Evolutionary conservation across 345 rosid species (phyloP).

Genomic region (Gossypium longicalyx): DNA sequence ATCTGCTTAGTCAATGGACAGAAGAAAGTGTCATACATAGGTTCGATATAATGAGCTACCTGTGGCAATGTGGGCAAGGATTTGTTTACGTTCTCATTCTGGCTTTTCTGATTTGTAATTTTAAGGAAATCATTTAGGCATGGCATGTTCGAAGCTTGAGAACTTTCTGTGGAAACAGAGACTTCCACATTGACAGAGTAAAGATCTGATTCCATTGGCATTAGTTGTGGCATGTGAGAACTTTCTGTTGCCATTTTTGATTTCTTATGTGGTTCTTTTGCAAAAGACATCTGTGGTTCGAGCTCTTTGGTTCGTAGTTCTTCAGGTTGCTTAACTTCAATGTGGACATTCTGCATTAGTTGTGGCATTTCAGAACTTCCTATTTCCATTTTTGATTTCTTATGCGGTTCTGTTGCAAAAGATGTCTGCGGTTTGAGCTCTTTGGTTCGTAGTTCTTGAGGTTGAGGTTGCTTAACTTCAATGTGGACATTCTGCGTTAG

Average conservation of each 20-base stretch:
- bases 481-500: slow-evolving; percentile 47
- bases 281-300: slow-evolving; percentile 17
- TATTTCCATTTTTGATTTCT: background rate
- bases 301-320: slow-evolving; percentile 15
- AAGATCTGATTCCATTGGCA: slow-evolving; percentile 54
- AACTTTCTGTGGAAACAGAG: slow-evolving; percentile 38
- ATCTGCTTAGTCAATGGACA: slow-evolving; percentile 77
- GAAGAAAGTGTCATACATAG: slow-evolving; percentile 68
- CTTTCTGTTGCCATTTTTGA: background rate
- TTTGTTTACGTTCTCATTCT: slow-evolving; percentile 26
- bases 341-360: slow-evolving; percentile 49
- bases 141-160: slow-evolving; percentile 24
- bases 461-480: background rate
- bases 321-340: slow-evolving; percentile 24
- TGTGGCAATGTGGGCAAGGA: slow-evolving; percentile 39
- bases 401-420: slow-evolving; percentile 14
- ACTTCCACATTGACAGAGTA: slow-evolving; percentile 43
- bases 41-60: slow-evolving; percentile 55
- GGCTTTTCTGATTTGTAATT: slow-evolving; percentile 31
- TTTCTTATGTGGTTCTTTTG: slow-evolving; percentile 12
- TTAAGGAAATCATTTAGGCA: slow-evolving; percentile 24
- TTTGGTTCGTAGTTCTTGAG: slow-evolving; percentile 19
- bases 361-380: background rate
- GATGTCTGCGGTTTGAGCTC: slow-evolving; percentile 19
- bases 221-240: slow-evolving; percentile 10